Conservation (phyloP, 2,329 filamentous ascomycete genomes). For the Metarhizium rileyi region DNA sequence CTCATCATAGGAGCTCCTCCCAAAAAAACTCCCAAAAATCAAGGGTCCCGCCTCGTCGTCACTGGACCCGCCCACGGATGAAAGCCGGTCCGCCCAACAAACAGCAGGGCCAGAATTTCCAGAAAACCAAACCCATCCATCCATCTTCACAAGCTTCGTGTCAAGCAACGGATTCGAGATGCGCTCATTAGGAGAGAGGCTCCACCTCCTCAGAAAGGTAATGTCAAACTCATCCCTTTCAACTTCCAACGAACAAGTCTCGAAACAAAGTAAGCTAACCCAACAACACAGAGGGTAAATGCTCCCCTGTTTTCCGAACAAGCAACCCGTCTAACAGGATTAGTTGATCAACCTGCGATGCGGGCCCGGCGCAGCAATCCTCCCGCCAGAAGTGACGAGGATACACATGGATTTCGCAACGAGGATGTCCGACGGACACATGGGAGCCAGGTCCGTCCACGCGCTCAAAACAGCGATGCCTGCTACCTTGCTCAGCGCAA, state of each 20-base stretch:
- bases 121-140: background rate
- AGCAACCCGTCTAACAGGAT: conserved; percentile 13
- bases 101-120: background rate
- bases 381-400: conserved; percentile 66
- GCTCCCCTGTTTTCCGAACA: no score
- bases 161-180: conserved; percentile 17
- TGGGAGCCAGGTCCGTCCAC: conserved; percentile 55
- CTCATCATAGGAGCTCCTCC: no score
- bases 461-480: background rate
- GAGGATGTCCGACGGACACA: conserved; percentile 55
- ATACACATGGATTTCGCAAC: conserved; percentile 66
- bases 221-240: no score
- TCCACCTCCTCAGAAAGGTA: conserved; percentile 66
- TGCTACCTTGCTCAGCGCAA: no score
- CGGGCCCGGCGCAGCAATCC: conserved; percentile 72
- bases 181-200: conserved; percentile 51
- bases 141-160: background rate
- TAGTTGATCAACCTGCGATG: conserved; percentile 67
- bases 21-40: background rate
- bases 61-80: conserved; percentile 9
- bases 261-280: no score
- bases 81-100: conserved; percentile 14
- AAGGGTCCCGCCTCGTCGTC: conserved; percentile 1
- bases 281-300: conserved; percentile 1
- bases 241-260: no score